phyloP scores from a whole-genome alignment of 2,329 filamentous ascomycete species.

The Akanthomyces muscarius region DNA sequence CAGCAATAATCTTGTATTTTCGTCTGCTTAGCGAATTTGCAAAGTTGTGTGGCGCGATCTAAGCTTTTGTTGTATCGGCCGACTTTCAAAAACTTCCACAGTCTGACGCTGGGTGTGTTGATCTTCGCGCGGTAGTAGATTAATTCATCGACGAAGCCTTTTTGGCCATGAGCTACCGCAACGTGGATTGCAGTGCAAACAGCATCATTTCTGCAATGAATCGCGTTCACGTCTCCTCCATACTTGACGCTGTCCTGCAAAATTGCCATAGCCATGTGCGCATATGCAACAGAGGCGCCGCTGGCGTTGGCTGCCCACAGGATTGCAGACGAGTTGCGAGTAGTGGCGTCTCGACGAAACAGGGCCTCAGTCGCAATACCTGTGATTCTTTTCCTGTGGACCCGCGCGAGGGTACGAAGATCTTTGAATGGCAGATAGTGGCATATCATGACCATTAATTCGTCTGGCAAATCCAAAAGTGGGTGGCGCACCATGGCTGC shows the following conservation, averaged over 20 bases:
- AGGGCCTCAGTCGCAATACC: neutral
- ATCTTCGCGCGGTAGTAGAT: neutral
- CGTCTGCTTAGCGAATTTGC: neutral
- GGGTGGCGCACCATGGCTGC: neutral
- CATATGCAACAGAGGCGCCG: neutral
- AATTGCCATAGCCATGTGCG: fast-evolving
- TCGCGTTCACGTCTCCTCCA: neutral
- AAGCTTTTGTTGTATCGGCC: neutral
- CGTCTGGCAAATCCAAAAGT: neutral
- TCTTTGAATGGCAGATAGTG: neutral
- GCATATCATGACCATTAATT: neutral
- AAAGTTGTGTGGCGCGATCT: neutral
- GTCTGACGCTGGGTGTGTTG: neutral
- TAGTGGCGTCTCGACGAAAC: neutral
- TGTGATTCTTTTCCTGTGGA: neutral
- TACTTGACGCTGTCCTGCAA: neutral
- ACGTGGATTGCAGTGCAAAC: neutral
- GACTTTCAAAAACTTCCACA: neutral
- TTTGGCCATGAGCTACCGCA: neutral
- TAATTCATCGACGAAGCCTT: neutral
- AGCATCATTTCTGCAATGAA: neutral
- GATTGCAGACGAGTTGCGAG: constrained; percentile 1
- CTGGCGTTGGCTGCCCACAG: constrained; percentile 10
- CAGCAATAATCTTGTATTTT: neutral
- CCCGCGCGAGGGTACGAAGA: neutral